Evolutionary conservation across 148 eudicot species (phyloP).

Genomic region (Chenopodium quinoa): DNA sequence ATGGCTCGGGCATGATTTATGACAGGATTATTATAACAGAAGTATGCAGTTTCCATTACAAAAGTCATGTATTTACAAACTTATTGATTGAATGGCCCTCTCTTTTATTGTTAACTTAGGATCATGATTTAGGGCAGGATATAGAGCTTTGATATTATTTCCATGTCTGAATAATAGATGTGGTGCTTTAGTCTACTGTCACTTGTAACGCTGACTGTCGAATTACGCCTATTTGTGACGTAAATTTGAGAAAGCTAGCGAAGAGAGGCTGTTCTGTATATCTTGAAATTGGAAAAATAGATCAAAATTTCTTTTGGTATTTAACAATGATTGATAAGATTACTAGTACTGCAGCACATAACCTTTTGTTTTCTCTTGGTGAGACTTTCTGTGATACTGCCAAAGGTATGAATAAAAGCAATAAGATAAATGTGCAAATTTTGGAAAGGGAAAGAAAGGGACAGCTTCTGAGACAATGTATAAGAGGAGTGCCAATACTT

Average conservation of each 20-base stretch:
- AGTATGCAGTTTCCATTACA: conserved; percentile 2
- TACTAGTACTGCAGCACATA: background rate
- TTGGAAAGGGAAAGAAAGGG: background rate
- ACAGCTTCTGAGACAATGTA: background rate
- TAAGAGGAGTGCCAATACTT: too few relatives aligned
- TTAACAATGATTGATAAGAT: background rate
- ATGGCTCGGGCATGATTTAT: conserved; percentile 21
- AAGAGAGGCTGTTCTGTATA: conserved; percentile 20
- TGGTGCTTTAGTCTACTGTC: background rate
- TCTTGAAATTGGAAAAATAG: conserved; percentile 13
- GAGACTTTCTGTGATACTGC: background rate
- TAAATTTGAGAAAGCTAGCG: conserved; percentile 3
- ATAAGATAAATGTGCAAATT: background rate
- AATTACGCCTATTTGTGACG: conserved; percentile 13
- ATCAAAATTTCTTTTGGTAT: background rate
- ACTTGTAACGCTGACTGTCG: conserved; percentile 9
- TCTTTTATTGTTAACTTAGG: conserved; percentile 5
- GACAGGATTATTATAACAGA: background rate
- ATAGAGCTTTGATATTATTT: conserved; percentile 20
- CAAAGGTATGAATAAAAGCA: background rate
- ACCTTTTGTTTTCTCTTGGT: background rate
- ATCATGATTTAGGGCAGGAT: conserved; percentile 1
- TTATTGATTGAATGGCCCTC: conserved; percentile 16
- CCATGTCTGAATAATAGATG: background rate
- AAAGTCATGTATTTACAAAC: conserved; percentile 15